Evolutionary conservation across 495 filamentous ascomycete species (phyloP), one percentile per base, ranked within the genome.

Genomic region (Barbatosphaeria neglecta): DNA sequence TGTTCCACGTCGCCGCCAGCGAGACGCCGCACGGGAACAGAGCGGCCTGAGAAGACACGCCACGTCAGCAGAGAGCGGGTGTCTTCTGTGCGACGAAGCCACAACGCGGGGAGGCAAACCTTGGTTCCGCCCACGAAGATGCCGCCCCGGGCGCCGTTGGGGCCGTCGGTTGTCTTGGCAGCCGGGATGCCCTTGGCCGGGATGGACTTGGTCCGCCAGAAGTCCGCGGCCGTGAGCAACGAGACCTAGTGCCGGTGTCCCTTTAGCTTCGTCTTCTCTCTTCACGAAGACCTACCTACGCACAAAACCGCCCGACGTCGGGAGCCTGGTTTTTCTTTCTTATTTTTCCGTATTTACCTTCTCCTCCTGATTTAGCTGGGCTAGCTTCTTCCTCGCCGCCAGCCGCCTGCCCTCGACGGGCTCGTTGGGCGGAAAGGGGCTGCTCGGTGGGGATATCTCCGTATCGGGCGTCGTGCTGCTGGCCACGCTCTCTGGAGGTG

Each of bases 1-100:
- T 74, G 56, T 93, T 80, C 81, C 82, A 93, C 7, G 87, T 87
- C 28, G 86, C 77, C 6, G 84, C 86, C 15, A 90, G 71, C 3
- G 86, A 86, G 24, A 87, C 81, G 20, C 79, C 80, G 46, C 82
- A 87, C 11, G 83, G 84, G 50, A 87, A 82, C 46, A 83, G 77
- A 6, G 82, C 84, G 15, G 82, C 82, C 72, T 76, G 33, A n/a
- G 22, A 17, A 33, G 42, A 68, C 61, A 28, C 69, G 64, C 8
- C 70, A 64, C n/a, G n/a, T n/a, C 35, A 69, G 66, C 45, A 68
- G 63, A 49, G 73, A 68, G 8, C 60, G 54, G 0, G 66, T 72
- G 35, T 22, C 44, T 37, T 38, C 5, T 6, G 11, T n/a, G 39
- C 15, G 37, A 35, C 18, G 0, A 41, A 38, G 11, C 11, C 4